These are phyloP conservation scores for Phytophthora pistaciae DNA, from an alignment of 352 stramenopile genomes.

Conservation along the genomic window DNA sequence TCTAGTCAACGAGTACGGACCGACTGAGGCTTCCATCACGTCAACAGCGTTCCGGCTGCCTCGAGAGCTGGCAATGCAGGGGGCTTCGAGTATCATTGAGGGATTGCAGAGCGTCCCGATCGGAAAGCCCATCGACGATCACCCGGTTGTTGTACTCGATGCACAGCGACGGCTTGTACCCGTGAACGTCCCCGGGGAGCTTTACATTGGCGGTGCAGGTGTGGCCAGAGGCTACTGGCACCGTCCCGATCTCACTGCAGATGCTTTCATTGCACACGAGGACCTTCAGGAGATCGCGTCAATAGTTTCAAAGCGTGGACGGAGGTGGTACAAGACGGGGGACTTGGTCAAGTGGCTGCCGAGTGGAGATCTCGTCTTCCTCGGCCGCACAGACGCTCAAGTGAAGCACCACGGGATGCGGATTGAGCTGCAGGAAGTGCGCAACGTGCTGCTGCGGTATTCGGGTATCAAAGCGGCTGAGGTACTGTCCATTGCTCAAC, in stretches of 20 bases:
- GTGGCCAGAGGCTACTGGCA: conserved; percentile 76
- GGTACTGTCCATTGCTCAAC: conserved; percentile 44
- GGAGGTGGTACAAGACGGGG: conserved; percentile 71
- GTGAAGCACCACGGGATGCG: conserved; percentile 87
- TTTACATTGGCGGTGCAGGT: conserved; percentile 76
- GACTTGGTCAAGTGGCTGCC: conserved; percentile 73
- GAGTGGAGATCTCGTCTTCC: conserved; percentile 63
- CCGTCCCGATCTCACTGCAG: conserved; percentile 48
- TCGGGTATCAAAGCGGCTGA: conserved; percentile 50
- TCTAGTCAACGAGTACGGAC: conserved; percentile 65
- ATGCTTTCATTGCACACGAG: conserved; percentile 29
- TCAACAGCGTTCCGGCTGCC: conserved; percentile 51
- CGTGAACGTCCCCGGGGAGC: conserved; percentile 59
- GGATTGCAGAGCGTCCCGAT: conserved; percentile 59
- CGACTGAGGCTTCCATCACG: conserved; percentile 61
- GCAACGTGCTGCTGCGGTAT: conserved; percentile 61
- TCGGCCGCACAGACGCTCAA: conserved; percentile 77
- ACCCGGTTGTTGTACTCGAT: conserved; percentile 62
- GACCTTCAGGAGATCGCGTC: conserved; percentile 20
- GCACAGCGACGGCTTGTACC: conserved; percentile 50
- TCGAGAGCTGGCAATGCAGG: conserved; percentile 32
- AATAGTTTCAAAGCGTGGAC: conserved; percentile 3
- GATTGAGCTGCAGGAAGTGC: conserved; percentile 85
- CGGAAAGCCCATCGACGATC: conserved; percentile 58
- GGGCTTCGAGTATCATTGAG: neutral